phyloP scores from a whole-genome alignment of 495 filamentous ascomycete species.

The Daldinia caldariorum region DNA sequence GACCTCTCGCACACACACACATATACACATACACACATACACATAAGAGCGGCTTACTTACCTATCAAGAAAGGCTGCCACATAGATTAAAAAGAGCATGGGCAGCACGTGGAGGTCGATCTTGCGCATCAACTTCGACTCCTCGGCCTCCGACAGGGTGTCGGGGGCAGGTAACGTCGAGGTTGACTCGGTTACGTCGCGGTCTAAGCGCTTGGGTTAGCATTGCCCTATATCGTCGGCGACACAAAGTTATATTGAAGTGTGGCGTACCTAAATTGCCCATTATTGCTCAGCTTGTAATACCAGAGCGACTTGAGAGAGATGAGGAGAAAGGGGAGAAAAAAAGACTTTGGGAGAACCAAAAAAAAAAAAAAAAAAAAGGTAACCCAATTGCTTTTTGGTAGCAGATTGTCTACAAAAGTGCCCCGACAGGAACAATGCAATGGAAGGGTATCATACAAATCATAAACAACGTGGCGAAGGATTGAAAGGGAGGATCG shows the following conservation, averaged over 20 bases:
- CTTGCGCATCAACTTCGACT: conserved; percentile 66
- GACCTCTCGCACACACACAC: conserved; percentile 52
- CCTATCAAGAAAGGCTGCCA: conserved; percentile 76
- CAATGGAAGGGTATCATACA: not conserved
- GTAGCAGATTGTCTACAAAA: conserved; percentile 1
- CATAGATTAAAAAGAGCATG: conserved; percentile 79
- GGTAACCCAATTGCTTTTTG: not conserved
- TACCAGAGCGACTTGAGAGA: not conserved
- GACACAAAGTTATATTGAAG: not conserved
- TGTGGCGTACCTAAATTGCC: not conserved
- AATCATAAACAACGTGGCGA: conserved; percentile 1
- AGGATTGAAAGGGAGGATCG: not conserved
- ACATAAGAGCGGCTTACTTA: not conserved
- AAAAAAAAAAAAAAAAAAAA: not conserved
- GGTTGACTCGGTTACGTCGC: not conserved
- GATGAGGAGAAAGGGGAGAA: not conserved
- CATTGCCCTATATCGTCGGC: not conserved
- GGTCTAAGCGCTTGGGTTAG: not conserved
- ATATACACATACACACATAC: too few species aligned
- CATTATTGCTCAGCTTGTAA: conserved; percentile 2
- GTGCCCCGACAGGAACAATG: not conserved
- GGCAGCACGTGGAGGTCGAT: conserved; percentile 85
- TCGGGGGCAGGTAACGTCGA: conserved; percentile 4
- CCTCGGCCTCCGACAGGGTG: conserved; percentile 30
- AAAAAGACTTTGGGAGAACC: too few species aligned